Evolutionary conservation across 305 asterid species (phyloP).

Genomic region (Galium porrigens): DNA sequence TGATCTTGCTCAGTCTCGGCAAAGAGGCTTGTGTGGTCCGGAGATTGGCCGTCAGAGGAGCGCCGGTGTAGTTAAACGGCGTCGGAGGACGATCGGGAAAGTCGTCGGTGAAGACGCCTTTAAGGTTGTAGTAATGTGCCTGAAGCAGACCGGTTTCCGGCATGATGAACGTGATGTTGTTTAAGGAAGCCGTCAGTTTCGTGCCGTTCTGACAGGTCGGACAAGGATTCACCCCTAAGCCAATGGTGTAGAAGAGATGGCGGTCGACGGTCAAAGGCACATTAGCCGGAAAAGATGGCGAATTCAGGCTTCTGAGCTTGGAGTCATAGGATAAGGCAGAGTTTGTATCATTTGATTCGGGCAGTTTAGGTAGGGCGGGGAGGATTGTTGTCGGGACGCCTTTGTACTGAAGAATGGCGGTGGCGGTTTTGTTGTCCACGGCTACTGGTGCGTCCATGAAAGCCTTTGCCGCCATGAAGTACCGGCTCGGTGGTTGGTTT

Average conservation of each 20-base stretch:
- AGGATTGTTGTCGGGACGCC: slow-evolving; percentile 23
- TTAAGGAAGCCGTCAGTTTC: slow-evolving; percentile 40
- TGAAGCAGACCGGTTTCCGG: slow-evolving; percentile 44
- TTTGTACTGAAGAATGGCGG: slow-evolving; percentile 44
- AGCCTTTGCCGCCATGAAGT: slow-evolving; percentile 48
- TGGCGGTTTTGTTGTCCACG: slow-evolving; percentile 46
- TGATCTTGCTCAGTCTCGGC: slow-evolving; percentile 31
- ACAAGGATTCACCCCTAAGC: slow-evolving; percentile 48
- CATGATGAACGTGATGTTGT: slow-evolving; percentile 56
- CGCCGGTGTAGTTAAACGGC: slow-evolving; percentile 52
- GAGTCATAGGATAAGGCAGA: slow-evolving; percentile 27
- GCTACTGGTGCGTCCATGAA: slow-evolving; percentile 55
- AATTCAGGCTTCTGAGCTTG: slow-evolving; percentile 37
- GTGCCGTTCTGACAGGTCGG: slow-evolving; percentile 46
- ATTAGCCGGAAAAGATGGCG: slow-evolving; percentile 37
- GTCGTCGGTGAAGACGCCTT: slow-evolving; percentile 31
- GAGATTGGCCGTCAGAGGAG: slow-evolving; percentile 47
- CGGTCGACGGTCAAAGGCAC: slow-evolving; percentile 44
- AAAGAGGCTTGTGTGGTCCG: slow-evolving; percentile 16
- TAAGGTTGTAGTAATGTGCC: slow-evolving; percentile 39
- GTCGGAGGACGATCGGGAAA: slow-evolving; percentile 51
- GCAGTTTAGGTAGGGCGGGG: slow-evolving; percentile 33
- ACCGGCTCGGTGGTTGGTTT: slow-evolving; percentile 28
- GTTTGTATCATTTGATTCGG: slow-evolving; percentile 30
- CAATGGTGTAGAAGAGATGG: slow-evolving; percentile 45